These are phyloP conservation scores for Phanerochaete sordida DNA, from an alignment of 768 basidiomycete species.

Conservation along the genomic window DNA sequence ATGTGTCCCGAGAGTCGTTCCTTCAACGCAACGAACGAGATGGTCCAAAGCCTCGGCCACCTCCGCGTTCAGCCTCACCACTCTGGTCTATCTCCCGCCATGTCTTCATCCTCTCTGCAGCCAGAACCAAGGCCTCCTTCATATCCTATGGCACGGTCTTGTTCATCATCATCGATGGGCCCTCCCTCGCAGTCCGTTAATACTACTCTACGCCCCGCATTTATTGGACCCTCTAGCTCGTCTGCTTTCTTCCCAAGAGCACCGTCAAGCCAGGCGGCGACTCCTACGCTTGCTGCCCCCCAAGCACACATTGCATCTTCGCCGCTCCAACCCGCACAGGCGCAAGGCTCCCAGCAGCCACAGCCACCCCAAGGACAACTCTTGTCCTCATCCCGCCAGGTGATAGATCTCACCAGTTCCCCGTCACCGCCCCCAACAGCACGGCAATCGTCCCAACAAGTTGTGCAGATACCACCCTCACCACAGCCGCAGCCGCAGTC, in stretches of 20 bases:
- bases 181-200: conserved; percentile 2
- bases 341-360: neutral
- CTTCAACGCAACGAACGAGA: conserved; percentile 19
- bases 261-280: neutral
- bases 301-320: neutral
- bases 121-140: conserved; percentile 9
- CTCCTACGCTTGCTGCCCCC: neutral
- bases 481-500: conserved; percentile 16
- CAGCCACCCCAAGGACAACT: neutral
- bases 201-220: conserved; percentile 29
- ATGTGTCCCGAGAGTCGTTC: conserved; percentile 15
- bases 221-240: conserved; percentile 42
- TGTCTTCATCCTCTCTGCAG: conserved; percentile 24
- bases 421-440: conserved; percentile 23
- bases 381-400: conserved; percentile 35
- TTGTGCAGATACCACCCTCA: neutral
- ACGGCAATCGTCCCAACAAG: neutral
- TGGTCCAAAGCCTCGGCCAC: neutral
- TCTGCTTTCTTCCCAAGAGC: conserved; percentile 25
- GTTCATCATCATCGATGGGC: neutral
- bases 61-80: conserved; percentile 6
- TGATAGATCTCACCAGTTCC: conserved; percentile 64
- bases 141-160: neutral
- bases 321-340: conserved; percentile 1
- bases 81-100: conserved; percentile 27